Conservation (phyloP, 2,329 filamentous ascomycete genomes). For the Blastomyces parvus region DNA sequence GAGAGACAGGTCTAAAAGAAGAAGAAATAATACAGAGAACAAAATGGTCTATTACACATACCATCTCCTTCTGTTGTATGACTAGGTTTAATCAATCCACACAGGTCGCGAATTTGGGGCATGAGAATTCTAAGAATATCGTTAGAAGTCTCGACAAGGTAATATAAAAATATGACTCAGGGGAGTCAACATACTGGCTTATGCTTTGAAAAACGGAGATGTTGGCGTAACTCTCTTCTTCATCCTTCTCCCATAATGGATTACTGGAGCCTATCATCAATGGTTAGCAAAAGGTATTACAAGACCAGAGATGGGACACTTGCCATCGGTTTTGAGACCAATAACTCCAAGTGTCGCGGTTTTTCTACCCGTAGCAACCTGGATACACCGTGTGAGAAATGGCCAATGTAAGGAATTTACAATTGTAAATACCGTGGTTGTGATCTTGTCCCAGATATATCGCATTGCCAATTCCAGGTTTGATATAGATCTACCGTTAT, state of each 20-base stretch:
- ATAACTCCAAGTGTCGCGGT: slow-evolving; percentile 69
- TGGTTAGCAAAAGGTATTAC: slow-evolving; percentile 1
- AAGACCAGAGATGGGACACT: slow-evolving; percentile 11
- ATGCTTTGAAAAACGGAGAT: slow-evolving; percentile 61
- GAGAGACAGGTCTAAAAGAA: slow-evolving; percentile 11
- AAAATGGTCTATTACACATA: slow-evolving; percentile 19
- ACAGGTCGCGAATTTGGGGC: slow-evolving; percentile 57
- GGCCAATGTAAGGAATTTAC: neutral
- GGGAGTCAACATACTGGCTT: slow-evolving; percentile 47
- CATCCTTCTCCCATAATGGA: slow-evolving; percentile 42
- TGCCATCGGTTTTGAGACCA: slow-evolving; percentile 66
- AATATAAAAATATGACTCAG: neutral
- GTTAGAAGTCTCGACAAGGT: slow-evolving; percentile 33
- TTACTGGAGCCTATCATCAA: slow-evolving; percentile 52
- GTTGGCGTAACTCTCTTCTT: slow-evolving; percentile 65
- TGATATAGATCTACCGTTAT: slow-evolving; percentile 61
- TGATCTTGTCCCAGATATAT: slow-evolving; percentile 92
- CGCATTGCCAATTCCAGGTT: slow-evolving; percentile 84
- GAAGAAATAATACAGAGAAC: neutral
- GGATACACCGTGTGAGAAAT: neutral
- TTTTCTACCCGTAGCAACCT: slow-evolving; percentile 60
- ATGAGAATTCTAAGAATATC: slow-evolving; percentile 47
- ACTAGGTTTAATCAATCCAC: slow-evolving; percentile 56
- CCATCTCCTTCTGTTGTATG: slow-evolving; percentile 64
- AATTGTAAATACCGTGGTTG: slow-evolving; percentile 49